Evolutionary conservation across 2,329 filamentous ascomycete genomes (phyloP).

Genomic region (Venturia pyrina): DNA sequence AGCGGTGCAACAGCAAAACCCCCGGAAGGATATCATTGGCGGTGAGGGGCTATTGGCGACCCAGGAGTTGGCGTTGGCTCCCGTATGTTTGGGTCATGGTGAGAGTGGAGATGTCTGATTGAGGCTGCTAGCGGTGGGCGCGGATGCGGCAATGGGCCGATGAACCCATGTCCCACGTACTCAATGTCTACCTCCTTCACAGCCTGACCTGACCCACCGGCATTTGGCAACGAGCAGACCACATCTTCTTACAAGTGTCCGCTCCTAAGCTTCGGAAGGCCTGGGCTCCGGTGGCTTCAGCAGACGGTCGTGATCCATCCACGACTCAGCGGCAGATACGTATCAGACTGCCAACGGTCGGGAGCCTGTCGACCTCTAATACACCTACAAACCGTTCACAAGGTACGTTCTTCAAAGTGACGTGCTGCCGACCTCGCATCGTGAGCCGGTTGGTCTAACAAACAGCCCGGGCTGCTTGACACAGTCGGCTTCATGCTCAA

Average conservation of each 20-base stretch:
- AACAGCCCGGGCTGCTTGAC: neutral
- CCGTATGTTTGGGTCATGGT: neutral
- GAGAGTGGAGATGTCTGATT: neutral
- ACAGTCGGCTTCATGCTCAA: too few relatives aligned
- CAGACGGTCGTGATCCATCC: neutral
- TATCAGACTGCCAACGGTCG: neutral
- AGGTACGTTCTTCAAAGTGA: neutral
- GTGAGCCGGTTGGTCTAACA: slow-evolving; percentile 7
- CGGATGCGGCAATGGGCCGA: slow-evolving; percentile 1
- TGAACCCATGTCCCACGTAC: neutral
- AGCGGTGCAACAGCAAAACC: neutral
- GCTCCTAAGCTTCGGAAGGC: too few relatives aligned
- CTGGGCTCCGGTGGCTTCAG: too few relatives aligned
- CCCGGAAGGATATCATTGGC: neutral
- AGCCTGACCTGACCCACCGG: too few relatives aligned
- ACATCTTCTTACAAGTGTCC: too few relatives aligned
- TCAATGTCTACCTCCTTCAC: neutral
- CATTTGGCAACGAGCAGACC: too few relatives aligned
- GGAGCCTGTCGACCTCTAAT: neutral
- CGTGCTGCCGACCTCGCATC: slow-evolving; percentile 5
- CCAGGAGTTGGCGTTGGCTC: neutral
- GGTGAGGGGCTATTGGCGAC: too few relatives aligned
- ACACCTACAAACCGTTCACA: slow-evolving; percentile 1
- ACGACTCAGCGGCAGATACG: neutral
- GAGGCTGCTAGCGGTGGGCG: slow-evolving; percentile 1